phyloP scores from a whole-genome alignment of 192 early-diverging fungal genomes.

The Rhizoclosmatium globosum region DNA sequence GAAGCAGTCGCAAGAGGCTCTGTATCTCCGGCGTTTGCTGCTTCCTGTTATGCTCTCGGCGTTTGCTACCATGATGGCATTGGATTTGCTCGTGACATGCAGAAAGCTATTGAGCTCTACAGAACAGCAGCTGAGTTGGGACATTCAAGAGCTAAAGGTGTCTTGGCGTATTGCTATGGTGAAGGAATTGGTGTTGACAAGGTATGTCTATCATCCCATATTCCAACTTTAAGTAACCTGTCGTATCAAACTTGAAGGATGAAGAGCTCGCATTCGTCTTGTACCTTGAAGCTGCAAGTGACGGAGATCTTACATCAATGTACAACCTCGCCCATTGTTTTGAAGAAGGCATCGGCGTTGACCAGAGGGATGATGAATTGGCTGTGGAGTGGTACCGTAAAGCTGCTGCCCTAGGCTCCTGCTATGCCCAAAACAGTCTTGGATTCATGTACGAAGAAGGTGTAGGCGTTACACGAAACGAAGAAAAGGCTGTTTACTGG shows the following conservation, averaged over 20 bases:
- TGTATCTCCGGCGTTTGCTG: conserved; percentile 17
- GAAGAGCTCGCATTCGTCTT: conserved; percentile 65
- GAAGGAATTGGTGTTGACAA: conserved; percentile 82
- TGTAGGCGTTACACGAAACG: conserved; percentile 71
- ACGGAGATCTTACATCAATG: conserved; percentile 62
- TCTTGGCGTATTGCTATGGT: conserved; percentile 86
- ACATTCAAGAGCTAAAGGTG: conserved; percentile 61
- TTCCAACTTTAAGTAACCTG: background rate
- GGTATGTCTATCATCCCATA: background rate
- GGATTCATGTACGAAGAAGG: conserved; percentile 89
- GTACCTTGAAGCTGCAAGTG: conserved; percentile 57
- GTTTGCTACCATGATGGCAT: conserved; percentile 89
- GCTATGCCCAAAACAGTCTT: conserved; percentile 79
- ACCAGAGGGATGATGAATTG: background rate
- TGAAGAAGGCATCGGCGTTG: conserved; percentile 59
- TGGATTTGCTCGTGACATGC: conserved; percentile 67
- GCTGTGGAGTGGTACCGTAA: conserved; percentile 12
- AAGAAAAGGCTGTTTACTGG: conserved; percentile 56
- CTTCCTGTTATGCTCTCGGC: conserved; percentile 77
- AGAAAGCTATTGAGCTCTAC: conserved; percentile 76
- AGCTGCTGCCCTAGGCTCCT: background rate
- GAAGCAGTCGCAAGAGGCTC: conserved; percentile 55
- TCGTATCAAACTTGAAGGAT: conserved; percentile 42
- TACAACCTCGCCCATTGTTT: conserved; percentile 70
- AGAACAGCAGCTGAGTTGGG: conserved; percentile 61